These are phyloP conservation scores for Vitis labrusca DNA, from an alignment of 164 flowering plant species.

Conservation along the genomic window DNA sequence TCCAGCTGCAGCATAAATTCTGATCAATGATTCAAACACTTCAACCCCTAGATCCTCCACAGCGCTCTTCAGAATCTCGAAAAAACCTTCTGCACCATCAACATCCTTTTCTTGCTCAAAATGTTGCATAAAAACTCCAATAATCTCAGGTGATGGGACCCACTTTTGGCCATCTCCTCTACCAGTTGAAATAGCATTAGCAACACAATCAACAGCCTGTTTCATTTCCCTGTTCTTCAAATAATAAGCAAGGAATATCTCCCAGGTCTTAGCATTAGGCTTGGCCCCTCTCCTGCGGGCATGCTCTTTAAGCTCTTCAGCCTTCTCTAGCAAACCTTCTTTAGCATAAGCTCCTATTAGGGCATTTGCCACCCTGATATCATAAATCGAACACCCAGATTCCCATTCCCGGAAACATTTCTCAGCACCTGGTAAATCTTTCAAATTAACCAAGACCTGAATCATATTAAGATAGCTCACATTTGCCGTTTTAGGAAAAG, in stretches of 20 bases:
- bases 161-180: constrained; percentile 73
- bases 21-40: constrained; percentile 71
- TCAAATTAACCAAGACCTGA: constrained; percentile 72
- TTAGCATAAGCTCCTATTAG: constrained; percentile 68
- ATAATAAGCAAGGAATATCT: constrained; percentile 68
- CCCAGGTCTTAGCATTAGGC: constrained; percentile 87
- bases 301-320: constrained; percentile 48
- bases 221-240: constrained; percentile 52
- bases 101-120: constrained; percentile 80
- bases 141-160: constrained; percentile 50
- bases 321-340: constrained; percentile 56
- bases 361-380: constrained; percentile 72
- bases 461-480: constrained; percentile 84
- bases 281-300: constrained; percentile 64
- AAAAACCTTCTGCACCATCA: constrained; percentile 75
- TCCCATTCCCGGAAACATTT: constrained; percentile 88
- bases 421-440: constrained; percentile 91
- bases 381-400: constrained; percentile 58
- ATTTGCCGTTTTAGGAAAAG: constrained; percentile 72
- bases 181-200: constrained; percentile 59
- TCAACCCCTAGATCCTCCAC: constrained; percentile 39
- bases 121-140: constrained; percentile 53
- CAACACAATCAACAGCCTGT: constrained; percentile 55
- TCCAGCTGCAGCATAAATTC: constrained; percentile 80
- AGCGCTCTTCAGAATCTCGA: constrained; percentile 55